phyloP scores from a whole-genome alignment of 176 grass and related monocot genomes.

The Alopecurus myosuroides region DNA sequence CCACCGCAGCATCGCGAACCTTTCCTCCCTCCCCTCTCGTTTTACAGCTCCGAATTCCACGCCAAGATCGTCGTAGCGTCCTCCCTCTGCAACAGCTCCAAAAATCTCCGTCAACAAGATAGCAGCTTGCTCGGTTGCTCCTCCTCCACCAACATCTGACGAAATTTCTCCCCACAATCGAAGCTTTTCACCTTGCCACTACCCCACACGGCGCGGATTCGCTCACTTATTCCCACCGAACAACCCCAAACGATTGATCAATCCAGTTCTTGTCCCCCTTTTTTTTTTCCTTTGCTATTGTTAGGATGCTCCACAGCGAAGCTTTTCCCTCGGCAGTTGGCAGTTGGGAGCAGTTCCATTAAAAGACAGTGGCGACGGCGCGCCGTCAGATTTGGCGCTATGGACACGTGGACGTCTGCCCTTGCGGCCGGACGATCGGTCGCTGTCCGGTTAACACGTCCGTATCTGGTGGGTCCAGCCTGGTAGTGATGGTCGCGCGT shows the following conservation, averaged over 20 bases:
- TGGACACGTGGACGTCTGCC: not conserved
- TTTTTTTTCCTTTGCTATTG: not conserved
- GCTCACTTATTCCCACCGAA: not conserved
- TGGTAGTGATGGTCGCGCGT: not conserved
- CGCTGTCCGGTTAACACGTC: not conserved
- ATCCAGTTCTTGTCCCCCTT: not conserved
- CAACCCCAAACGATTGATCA: not conserved
- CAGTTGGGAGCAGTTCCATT: not conserved
- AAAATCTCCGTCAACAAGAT: not conserved
- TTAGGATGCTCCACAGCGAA: not conserved
- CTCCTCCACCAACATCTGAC: not conserved
- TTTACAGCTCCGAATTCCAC: not conserved
- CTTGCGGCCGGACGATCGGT: not conserved
- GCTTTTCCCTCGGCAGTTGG: not conserved
- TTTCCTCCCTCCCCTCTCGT: not conserved
- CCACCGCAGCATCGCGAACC: conserved; percentile 1
- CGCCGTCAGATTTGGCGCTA: not conserved
- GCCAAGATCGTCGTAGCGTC: not conserved
- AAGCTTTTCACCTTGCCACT: not conserved
- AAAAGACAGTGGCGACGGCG: not conserved
- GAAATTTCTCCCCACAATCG: not conserved
- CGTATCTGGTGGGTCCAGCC: not conserved
- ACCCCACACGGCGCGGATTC: not conserved
- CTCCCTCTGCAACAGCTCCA: not conserved
- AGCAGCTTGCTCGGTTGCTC: not conserved